Conservation (phyloP, 371 early-diverging fungal species). For the Aphelidium insulamus region DNA sequence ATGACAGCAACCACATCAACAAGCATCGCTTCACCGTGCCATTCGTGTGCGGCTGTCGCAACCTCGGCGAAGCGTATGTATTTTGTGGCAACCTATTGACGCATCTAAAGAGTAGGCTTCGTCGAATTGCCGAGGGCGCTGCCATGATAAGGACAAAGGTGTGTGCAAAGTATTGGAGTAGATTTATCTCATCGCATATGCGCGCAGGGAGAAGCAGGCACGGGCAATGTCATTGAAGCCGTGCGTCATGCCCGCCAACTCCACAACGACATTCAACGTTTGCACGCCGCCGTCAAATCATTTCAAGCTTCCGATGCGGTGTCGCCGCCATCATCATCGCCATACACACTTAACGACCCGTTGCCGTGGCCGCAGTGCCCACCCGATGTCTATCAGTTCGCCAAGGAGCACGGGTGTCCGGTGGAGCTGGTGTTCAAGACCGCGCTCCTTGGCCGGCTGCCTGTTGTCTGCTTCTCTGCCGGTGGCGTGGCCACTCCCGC, state of each 20-base stretch:
- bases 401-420: conserved; percentile 83
- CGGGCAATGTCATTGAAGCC: conserved; percentile 88
- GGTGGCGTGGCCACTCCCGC: conserved; percentile 93
- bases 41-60: conserved; percentile 86
- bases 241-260: conserved; percentile 82
- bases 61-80: conserved; percentile 92
- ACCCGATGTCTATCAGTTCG: conserved; percentile 48
- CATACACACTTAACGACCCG: no score
- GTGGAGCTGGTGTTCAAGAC: conserved; percentile 70
- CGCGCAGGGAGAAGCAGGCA: conserved; percentile 96
- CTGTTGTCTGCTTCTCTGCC: conserved; percentile 94
- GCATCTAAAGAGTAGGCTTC: no score
- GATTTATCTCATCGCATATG: conserved; percentile 1
- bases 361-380: conserved; percentile 37
- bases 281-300: conserved; percentile 24
- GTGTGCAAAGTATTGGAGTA: not conserved
- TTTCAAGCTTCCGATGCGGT: conserved; percentile 22
- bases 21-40: conserved; percentile 81
- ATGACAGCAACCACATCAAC: conserved; percentile 76
- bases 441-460: conserved; percentile 66
- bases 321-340: no score
- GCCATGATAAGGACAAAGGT: conserved; percentile 87
- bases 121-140: conserved; percentile 90
- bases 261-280: conserved; percentile 58
- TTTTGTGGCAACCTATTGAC: no score